Base-by-base conservation (phyloP, 495 filamentous ascomycete species). In the Daldinia loculata region DNA sequence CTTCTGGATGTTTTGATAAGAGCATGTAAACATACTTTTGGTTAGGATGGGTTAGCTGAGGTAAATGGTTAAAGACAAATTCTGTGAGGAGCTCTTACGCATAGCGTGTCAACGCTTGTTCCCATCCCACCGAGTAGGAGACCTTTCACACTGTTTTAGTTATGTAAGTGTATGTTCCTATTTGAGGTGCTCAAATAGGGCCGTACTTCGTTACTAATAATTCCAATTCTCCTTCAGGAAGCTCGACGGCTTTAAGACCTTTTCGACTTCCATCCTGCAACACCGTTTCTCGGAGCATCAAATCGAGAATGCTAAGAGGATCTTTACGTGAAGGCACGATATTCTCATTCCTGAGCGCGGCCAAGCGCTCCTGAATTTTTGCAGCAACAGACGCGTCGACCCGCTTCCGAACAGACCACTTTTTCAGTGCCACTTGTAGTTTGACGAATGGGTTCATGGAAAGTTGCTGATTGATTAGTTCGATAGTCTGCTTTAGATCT, bases 251-350 rank as follows among this genome's bases (percentile, higher is more conserved):
- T 0, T 17, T 19, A 5, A 19, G 17, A 22, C 41, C 7, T 9
- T 45, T 45, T 19, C 6, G n/a, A 19, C 17, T 17, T 19, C 55
- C 55, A 26, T 26, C 56, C 24, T 57, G 53, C 55, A 56, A 26
- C 30, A 74, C 63, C 12, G 41, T 60, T n/a, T 62, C 48, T 5
- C 67, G 51, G 7, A 75, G 65, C 72, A 75, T 71, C 43, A 70
- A 56, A 53, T 75, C 72, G 7, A 75, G 48, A 26, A 75, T 48
- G 52, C 55, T 70, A 26, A 69, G 57, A 4, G 71, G 66, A 7
- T 64, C 65, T 17, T 64, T 67, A 22, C 62, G 58, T 22, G 61
- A 70, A 15, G 65, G 67, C 6, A 70, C 61, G n/a, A 62, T 56
- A 14, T 66, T 71, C 17, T 65, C 58, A 34, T 15, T 53, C 52